Evolutionary conservation across 768 basidiomycete species (phyloP).

Genomic region (Leucosporidium yakuticum): DNA sequence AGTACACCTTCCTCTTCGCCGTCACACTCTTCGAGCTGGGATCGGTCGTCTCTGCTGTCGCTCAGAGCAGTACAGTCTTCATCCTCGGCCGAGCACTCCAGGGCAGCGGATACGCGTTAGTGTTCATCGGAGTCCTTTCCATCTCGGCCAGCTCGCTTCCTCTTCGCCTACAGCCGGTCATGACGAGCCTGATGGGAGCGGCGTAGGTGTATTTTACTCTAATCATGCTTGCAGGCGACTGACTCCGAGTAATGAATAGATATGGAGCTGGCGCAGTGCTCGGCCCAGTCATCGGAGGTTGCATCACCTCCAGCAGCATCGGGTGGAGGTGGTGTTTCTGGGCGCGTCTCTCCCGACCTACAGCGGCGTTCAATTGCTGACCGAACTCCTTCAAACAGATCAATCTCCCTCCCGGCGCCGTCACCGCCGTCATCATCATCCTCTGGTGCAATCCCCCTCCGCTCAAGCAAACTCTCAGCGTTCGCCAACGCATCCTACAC

Average conservation of each 20-base stretch:
- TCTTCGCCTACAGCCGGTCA: conserved; percentile 14
- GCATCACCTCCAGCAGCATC: not conserved
- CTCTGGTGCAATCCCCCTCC: conserved; percentile 19
- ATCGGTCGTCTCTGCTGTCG: conserved; percentile 16
- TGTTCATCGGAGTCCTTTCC: conserved; percentile 22
- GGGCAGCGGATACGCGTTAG: not conserved
- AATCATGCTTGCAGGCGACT: too few species aligned
- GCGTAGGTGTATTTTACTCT: too few species aligned
- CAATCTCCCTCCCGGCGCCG: not conserved
- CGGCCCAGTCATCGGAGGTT: conserved; percentile 11
- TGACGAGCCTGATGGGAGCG: conserved; percentile 12
- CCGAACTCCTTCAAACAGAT: not conserved
- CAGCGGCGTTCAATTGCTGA: not conserved
- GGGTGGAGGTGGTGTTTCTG: conserved; percentile 12
- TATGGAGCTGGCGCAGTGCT: conserved; percentile 17
- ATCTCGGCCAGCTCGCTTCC: conserved; percentile 20
- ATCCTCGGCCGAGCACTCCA: conserved; percentile 24
- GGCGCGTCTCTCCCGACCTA: not conserved
- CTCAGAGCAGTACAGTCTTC: conserved; percentile 9
- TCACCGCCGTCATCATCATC: conserved; percentile 5
- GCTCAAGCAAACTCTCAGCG: conserved; percentile 14
- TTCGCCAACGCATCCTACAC: conserved; percentile 3
- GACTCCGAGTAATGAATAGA: too few species aligned
- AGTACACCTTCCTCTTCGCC: conserved; percentile 10
- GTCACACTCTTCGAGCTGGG: conserved; percentile 16